Base-by-base conservation (phyloP, 1,284 basidiomycete genomes). In the Ganoderma meredithae region DNA sequence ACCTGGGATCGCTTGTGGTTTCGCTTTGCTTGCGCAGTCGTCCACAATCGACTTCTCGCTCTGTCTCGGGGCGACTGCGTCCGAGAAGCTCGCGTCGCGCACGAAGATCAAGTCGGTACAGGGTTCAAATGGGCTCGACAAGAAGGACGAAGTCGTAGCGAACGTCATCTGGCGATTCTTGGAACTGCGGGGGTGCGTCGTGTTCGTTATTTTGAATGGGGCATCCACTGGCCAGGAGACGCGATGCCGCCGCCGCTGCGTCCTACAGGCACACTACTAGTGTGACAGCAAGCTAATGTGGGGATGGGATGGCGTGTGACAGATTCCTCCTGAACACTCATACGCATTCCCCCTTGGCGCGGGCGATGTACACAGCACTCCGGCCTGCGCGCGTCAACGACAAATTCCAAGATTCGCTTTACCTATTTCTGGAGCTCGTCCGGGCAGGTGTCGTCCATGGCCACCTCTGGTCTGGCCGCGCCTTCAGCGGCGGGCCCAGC, bases 151-250 rank as follows among this genome's bases (percentile, higher is more conserved):
- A 80, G 87, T 98, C 0, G 97, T 99, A 1, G 97, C 97, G 9
- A 99, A 99, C 79, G 95, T 97, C 40, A 94, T 99, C 71, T 99
- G 97, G 97, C 89, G 97, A 59, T 98, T 99, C 88, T 87, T 99
- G 67, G 97, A 99, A 80, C 83, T 99, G 65, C 86, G 97, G 81
- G 96, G 96, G 93, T 96, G 63, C 49, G 82, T 76, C 64, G 63
- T 62, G 47, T 69, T 69, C 52, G 36, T 58, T 53, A 69, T 68
- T 69, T 64, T 62, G 47, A 40, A 62, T 41, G 53, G 55, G 44
- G 44, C 27, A 36, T 67, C 53, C 63, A 39, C 36, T 39, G 36
- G 36, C 3, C 36, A 27, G 68, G 25, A 63, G 65, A 64, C 61
- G 61, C 61, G 27, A 27, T 52, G 22, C 44, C 49, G 47, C 31